Evolutionary conservation across 768 basidiomycete genomes (phyloP), one percentile per base, ranked within the genome.

Genomic region (Russula dissimulans): DNA sequence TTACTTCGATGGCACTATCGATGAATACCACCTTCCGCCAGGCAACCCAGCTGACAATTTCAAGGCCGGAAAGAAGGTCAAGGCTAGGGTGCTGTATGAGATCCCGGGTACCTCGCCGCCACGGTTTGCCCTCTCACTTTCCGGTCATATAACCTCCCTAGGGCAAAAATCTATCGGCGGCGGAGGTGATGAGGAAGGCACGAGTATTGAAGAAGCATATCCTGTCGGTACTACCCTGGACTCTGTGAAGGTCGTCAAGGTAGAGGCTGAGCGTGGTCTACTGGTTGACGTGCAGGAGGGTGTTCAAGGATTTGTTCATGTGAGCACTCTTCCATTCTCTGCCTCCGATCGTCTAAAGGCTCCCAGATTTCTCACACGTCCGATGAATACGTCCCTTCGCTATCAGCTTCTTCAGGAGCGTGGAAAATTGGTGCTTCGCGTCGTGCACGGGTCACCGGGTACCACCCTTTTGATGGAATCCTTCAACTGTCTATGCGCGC

Each of bases 1-100:
- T 0, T 95, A 88, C 71, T 98, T 93, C 72, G 87, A 91, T 41
- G 95, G 93, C 36, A 95, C 92, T 0, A 78, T 89, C 29, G 94
- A 97, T 68, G 77, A 83, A 39, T 80, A 87, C 59, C 95, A 98
- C 72, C 73, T 95, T 14, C 78, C 70, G 22, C 74, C 74, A 12
- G 76, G 77, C 39, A 66, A 70, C 5, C 67, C 73, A 43, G 74
- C 71, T 22, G 76, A 78, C 54, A 67, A 72, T 11, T 81, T 79
- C 70, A 86, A 83, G 68, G 68, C 84, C 46, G 87, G 86, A 3
- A 79, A 84, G 71, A 89, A 88, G 73, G 75, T 98, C 66, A 91
- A 89, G 68, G 87, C 88, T 0, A 77, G 95, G 63, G 79, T 98
- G 34, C 71, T 98, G 41, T 97, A 92, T 67, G 84, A 90, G 68